phyloP scores from a whole-genome alignment of 495 filamentous ascomycete species.

The Podospora sp. region DNA sequence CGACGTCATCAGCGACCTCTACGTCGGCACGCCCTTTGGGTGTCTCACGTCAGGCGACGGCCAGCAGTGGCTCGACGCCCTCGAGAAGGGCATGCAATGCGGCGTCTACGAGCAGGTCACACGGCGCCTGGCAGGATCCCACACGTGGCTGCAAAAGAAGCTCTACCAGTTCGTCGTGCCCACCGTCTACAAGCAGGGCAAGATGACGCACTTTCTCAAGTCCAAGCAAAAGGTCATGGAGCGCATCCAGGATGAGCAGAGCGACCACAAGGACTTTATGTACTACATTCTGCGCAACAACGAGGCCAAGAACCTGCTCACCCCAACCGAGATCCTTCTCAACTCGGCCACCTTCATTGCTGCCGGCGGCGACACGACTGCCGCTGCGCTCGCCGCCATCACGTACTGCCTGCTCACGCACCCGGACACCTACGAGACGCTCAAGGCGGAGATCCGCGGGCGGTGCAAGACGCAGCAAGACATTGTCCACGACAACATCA shows the following conservation, averaged over 20 bases:
- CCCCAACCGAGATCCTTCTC: slow-evolving; percentile 28
- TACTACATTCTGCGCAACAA: slow-evolving; percentile 29
- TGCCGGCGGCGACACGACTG: slow-evolving; percentile 31
- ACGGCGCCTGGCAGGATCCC: slow-evolving; percentile 28
- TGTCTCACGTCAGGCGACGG: slow-evolving; percentile 48
- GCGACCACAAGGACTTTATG: slow-evolving; percentile 31
- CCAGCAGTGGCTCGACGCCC: slow-evolving; percentile 30
- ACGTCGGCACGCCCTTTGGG: slow-evolving; percentile 60
- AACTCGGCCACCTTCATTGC: slow-evolving; percentile 33
- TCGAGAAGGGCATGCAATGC: slow-evolving; percentile 20
- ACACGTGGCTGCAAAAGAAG: slow-evolving; percentile 26
- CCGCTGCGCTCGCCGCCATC: slow-evolving; percentile 21
- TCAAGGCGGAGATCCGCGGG: slow-evolving; percentile 23
- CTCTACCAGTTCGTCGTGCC: slow-evolving; percentile 25
- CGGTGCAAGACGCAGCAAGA: slow-evolving; percentile 18
- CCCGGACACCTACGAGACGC: slow-evolving; percentile 16
- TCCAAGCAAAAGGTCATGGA: slow-evolving; percentile 24
- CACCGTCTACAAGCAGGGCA: slow-evolving; percentile 11
- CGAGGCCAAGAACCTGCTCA: slow-evolving; percentile 25
- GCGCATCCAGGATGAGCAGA: slow-evolving; percentile 22
- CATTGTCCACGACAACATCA: slow-evolving; percentile 24
- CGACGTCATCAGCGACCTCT: slow-evolving; percentile 64
- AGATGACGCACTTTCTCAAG: slow-evolving; percentile 26
- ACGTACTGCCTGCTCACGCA: slow-evolving; percentile 24
- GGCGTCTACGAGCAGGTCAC: slow-evolving; percentile 28